A percentile compares a stretch with the other conserved stretches of the same genome.
These are phyloP conservation scores for Xylaria multiplex DNA, from an alignment of 2,329 filamentous ascomycete genomes.

Conservation along the genomic window DNA sequence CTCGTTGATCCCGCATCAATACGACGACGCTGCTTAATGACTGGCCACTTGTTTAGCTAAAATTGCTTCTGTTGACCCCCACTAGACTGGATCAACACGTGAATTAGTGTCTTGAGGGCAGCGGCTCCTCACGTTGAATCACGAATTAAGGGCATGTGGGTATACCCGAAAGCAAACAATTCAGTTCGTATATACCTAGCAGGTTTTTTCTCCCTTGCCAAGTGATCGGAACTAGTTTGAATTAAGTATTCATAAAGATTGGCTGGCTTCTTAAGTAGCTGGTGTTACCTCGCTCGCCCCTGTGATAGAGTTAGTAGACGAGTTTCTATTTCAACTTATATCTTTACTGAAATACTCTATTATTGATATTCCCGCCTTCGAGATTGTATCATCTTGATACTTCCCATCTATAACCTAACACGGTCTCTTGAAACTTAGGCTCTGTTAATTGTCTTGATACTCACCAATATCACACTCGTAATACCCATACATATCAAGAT, in stretches of 20 bases:
- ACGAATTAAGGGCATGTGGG: constrained; percentile 1
- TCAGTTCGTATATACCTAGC: constrained; percentile 2
- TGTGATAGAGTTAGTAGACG: neutral
- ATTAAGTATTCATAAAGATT: neutral
- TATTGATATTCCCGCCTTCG: neutral
- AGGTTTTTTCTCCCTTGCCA: constrained; percentile 3
- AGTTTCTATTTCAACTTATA: too few relatives aligned
- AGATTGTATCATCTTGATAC: neutral
- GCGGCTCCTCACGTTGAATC: neutral
- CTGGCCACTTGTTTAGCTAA: neutral
- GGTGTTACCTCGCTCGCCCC: neutral
- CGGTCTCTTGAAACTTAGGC: neutral
- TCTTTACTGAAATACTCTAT: neutral
- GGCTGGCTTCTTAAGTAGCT: neutral
- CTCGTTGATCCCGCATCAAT: neutral
- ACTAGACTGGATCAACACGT: constrained; percentile 11
- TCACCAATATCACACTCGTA: neutral
- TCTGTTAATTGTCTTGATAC: neutral
- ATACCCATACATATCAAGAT: constrained; percentile 36
- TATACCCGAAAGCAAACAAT: neutral
- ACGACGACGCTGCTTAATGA: neutral
- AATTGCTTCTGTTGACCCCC: constrained; percentile 15
- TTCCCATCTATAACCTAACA: neutral
- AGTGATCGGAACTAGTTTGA: neutral
- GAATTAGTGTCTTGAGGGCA: constrained; percentile 2